Evolutionary conservation across 2,329 filamentous ascomycete species (phyloP).

Genomic region (Colletotrichum aenigma): DNA sequence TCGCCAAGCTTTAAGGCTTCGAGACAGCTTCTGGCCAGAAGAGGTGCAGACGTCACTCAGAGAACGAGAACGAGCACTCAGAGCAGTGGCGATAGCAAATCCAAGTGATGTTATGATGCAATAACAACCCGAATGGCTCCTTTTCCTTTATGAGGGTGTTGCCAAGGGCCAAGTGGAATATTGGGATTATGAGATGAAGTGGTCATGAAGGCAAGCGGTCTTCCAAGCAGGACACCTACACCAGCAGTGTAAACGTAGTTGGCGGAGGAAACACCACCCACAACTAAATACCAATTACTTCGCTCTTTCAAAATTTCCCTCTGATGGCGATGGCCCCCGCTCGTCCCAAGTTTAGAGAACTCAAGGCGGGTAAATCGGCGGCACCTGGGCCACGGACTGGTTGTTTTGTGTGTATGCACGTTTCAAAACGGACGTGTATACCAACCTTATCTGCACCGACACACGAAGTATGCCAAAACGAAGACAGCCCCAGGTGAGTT

Average conservation of each 20-base stretch:
- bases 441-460: not conserved
- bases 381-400: not conserved
- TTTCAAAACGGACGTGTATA: not conserved
- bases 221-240: not conserved
- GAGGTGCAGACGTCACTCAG: not conserved
- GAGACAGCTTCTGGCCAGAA: not conserved
- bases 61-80: not conserved
- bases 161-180: not conserved
- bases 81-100: not conserved
- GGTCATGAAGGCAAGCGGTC: not conserved
- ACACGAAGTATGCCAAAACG: not conserved
- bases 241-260: fast-evolving
- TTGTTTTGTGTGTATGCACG: constrained; percentile 9
- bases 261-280: fast-evolving
- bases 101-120: not conserved
- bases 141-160: not conserved
- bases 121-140: fast-evolving
- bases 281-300: fast-evolving
- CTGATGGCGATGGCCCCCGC: not conserved
- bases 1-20: not conserved
- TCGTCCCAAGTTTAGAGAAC: not conserved
- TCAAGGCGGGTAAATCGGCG: not conserved
- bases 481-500: not conserved
- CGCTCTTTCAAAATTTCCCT: not conserved
- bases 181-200: not conserved